Evolutionary conservation across 495 filamentous ascomycete species (phyloP).

Genomic region (Bathelium albidoporum): DNA sequence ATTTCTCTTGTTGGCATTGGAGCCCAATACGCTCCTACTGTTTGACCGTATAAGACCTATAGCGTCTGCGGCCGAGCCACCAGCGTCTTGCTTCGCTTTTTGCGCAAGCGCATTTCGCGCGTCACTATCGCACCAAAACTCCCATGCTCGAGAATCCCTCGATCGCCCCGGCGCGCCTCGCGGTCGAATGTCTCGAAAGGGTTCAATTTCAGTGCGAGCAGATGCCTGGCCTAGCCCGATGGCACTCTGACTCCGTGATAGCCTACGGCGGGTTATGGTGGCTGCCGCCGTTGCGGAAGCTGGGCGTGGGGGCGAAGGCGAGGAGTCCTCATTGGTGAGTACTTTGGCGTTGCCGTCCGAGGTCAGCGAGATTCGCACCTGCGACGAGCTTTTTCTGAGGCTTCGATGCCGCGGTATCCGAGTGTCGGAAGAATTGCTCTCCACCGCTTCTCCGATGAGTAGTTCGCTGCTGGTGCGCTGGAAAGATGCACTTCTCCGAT

Average conservation of each 20-base stretch:
- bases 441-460: conserved; percentile 8
- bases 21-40: conserved; percentile 38
- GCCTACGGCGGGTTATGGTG: conserved; percentile 1
- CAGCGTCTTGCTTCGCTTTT: conserved; percentile 61
- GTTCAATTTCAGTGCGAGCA: conserved; percentile 2
- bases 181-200: background rate
- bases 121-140: conserved; percentile 66
- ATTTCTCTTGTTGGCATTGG: conserved; percentile 30
- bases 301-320: conserved; percentile 58
- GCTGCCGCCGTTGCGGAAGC: conserved; percentile 11
- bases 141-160: conserved; percentile 74
- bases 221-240: conserved; percentile 18
- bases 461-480: conserved; percentile 6
- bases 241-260: background rate
- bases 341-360: conserved; percentile 78
- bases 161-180: conserved; percentile 48
- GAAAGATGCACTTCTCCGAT: conserved; percentile 32
- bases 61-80: conserved; percentile 58
- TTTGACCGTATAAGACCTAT: conserved; percentile 60
- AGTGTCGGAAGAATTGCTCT: conserved; percentile 4
- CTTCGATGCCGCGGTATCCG: background rate
- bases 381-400: conserved; percentile 33
- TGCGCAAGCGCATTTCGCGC: conserved; percentile 60
- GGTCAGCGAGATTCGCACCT: conserved; percentile 58
- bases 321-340: conserved; percentile 49